phyloP scores from a whole-genome alignment of 495 filamentous ascomycete species.

The Neurospora cerealis region DNA sequence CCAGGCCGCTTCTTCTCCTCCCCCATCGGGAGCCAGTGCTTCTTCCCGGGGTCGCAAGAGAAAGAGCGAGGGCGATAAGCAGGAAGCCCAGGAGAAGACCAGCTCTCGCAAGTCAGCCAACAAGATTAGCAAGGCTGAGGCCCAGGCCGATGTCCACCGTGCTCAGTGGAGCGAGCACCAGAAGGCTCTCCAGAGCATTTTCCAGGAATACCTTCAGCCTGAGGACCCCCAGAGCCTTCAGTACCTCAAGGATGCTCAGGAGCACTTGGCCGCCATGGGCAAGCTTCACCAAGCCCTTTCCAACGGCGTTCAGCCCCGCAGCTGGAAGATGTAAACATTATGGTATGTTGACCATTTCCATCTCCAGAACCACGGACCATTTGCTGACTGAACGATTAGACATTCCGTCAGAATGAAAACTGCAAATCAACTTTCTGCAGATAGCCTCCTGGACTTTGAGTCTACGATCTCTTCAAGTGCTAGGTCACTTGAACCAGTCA shows the following conservation, averaged over 20 bases:
- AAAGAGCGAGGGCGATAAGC: constrained; percentile 36
- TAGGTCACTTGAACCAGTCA: not conserved
- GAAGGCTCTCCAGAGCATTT: constrained; percentile 32
- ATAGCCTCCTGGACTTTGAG: not conserved
- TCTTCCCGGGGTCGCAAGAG: constrained; percentile 38
- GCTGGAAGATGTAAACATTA: constrained; percentile 2
- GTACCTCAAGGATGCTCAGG: constrained; percentile 33
- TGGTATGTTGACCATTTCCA: not conserved
- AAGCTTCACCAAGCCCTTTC: constrained; percentile 13
- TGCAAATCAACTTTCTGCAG: constrained; percentile 6
- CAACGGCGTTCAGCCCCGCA: not conserved
- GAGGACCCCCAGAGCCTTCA: constrained; percentile 34
- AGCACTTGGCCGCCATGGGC: constrained; percentile 34
- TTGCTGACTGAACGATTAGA: not conserved
- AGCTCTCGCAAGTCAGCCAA: constrained; percentile 32
- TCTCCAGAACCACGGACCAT: not conserved
- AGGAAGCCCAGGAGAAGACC: constrained; percentile 23
- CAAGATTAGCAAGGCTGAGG: constrained; percentile 17
- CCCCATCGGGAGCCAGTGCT: constrained; percentile 17
- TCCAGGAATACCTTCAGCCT: constrained; percentile 33
- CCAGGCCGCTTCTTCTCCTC: constrained; percentile 26
- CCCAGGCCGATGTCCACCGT: constrained; percentile 22
- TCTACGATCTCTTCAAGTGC: not conserved
- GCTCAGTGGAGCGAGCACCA: constrained; percentile 40
- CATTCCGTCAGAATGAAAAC: not conserved